These are phyloP conservation scores for Eucalyptus guilfoylei DNA, from an alignment of 345 rosid species.

Conservation along the genomic window DNA sequence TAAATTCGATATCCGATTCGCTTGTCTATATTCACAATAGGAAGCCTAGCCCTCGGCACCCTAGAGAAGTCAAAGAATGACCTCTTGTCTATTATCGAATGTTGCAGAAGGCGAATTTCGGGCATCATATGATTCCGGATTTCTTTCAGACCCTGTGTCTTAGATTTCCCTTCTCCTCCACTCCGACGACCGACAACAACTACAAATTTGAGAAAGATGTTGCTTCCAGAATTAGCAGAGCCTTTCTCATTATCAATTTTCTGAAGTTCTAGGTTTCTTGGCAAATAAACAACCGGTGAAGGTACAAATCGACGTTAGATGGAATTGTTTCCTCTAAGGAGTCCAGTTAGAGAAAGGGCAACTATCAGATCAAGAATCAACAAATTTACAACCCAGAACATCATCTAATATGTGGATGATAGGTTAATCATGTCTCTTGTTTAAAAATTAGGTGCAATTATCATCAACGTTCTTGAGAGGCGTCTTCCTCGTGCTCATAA, in stretches of 20 bases:
- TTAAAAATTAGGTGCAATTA: not conserved
- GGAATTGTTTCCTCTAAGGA: conserved; percentile 14
- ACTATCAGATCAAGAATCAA: not conserved
- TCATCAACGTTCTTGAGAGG: not conserved
- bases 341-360: not conserved
- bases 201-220: not conserved
- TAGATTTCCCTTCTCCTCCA: conserved; percentile 32
- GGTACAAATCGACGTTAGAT: conserved; percentile 53
- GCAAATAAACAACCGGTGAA: conserved; percentile 53
- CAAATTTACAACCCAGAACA: not conserved
- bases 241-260: conserved; percentile 6
- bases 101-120: conserved; percentile 21
- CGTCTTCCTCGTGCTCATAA: not conserved
- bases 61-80: conserved; percentile 57
- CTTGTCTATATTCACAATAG: too few relatives aligned
- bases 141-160: conserved; percentile 44
- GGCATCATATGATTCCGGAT: conserved; percentile 40
- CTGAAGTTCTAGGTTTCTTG: conserved; percentile 26
- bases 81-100: conserved; percentile 46
- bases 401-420: not conserved
- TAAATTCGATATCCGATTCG: too few relatives aligned
- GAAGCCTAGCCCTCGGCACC: conserved; percentile 27
- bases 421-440: not conserved
- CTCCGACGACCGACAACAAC: not conserved
- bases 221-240: not conserved